These are phyloP conservation scores for Poronia punctata DNA, from an alignment of 495 filamentous ascomycete species.

Conservation along the genomic window DNA sequence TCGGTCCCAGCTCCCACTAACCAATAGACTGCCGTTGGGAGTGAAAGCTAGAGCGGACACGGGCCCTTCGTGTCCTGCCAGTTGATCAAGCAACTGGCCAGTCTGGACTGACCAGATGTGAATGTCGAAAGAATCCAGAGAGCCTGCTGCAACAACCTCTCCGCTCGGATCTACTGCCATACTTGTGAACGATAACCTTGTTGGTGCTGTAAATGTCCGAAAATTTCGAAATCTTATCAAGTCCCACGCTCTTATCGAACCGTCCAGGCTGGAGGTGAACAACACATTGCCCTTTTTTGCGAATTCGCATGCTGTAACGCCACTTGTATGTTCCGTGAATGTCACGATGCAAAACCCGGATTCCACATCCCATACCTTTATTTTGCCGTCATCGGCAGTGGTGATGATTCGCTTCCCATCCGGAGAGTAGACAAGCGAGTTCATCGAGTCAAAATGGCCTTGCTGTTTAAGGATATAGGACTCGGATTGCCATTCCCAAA, in stretches of 20 bases:
- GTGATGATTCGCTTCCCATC: conserved; percentile 91
- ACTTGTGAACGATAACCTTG: conserved; percentile 82
- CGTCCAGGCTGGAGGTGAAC: conserved; percentile 90
- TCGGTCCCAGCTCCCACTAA: conserved; percentile 91
- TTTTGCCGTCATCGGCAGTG: conserved; percentile 89
- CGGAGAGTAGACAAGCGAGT: conserved; percentile 83
- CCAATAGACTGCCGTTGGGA: conserved; percentile 71
- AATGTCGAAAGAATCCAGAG: conserved; percentile 91
- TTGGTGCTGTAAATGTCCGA: conserved; percentile 89
- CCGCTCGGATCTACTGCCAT: conserved; percentile 94
- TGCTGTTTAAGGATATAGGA: conserved; percentile 99
- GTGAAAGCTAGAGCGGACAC: conserved; percentile 82
- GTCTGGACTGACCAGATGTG: conserved; percentile 98
- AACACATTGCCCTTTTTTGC: conserved; percentile 89
- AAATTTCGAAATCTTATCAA: conserved; percentile 94
- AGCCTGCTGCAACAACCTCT: conserved; percentile 91
- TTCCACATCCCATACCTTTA: conserved; percentile 95
- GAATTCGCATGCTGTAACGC: conserved; percentile 92
- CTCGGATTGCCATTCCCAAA: conserved; percentile 99
- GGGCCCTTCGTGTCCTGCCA: conserved; percentile 90
- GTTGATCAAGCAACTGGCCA: conserved; percentile 83
- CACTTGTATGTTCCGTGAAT: conserved; percentile 93
- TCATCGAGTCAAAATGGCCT: conserved; percentile 95
- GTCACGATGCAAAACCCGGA: conserved; percentile 97
- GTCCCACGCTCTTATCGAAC: conserved; percentile 93